Base-by-base conservation (phyloP, 2,329 filamentous ascomycete species). In the Fulvia fulva region DNA sequence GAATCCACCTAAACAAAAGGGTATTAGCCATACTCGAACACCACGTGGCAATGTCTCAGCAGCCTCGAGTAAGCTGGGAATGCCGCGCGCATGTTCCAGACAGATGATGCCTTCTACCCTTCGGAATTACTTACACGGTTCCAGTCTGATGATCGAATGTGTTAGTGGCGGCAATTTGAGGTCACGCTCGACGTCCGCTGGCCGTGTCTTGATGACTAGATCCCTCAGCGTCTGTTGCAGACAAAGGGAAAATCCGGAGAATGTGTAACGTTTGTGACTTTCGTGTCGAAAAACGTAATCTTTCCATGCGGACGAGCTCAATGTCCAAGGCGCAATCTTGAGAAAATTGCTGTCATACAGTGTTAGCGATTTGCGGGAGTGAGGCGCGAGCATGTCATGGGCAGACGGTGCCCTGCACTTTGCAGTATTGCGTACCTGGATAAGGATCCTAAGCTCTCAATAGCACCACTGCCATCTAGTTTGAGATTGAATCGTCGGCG, bases 1-100 rank as follows among this genome's bases (percentile, higher is more conserved):
- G 68, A 93, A 91, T 67, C 87, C 90, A 0, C 87, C 93, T 0
- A n/a, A n/a, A n/a, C n/a, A n/a, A n/a, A n/a, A n/a, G n/a, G n/a
- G n/a, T n/a, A n/a, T n/a, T n/a, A n/a, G n/a, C n/a, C n/a, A n/a
- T n/a, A n/a, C n/a, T n/a, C n/a, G n/a, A n/a, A n/a, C n/a, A n/a
- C n/a, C n/a, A n/a, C n/a, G n/a, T n/a, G n/a, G n/a, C n/a, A n/a
- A n/a, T n/a, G n/a, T n/a, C n/a, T n/a, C n/a, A n/a, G n/a, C n/a
- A n/a, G n/a, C n/a, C n/a, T n/a, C n/a, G n/a, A n/a, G n/a, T n/a
- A n/a, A n/a, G n/a, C n/a, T n/a, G n/a, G n/a, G n/a, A n/a, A n/a
- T n/a, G n/a, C n/a, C n/a, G n/a, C n/a, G n/a, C n/a, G n/a, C n/a
- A n/a, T n/a, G n/a, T n/a, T n/a, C n/a, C n/a, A n/a, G n/a, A n/a